Evolutionary conservation across 495 filamentous ascomycete species (phyloP).

Genomic region (Neurospora terricola): DNA sequence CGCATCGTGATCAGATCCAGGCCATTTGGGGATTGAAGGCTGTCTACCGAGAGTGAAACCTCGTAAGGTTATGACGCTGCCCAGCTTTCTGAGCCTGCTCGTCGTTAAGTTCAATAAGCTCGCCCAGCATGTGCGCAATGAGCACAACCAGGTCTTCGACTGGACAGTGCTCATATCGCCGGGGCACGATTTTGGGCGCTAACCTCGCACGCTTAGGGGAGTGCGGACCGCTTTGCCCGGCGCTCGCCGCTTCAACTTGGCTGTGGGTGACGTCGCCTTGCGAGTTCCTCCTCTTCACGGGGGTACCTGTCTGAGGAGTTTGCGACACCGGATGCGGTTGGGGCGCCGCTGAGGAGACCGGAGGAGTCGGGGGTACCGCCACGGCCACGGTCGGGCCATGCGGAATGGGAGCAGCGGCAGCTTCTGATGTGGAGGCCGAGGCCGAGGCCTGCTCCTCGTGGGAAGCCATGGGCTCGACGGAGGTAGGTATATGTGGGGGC

Average conservation of each 20-base stretch:
- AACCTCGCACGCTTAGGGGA: constrained; percentile 39
- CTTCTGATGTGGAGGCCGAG: neutral
- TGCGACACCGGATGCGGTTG: constrained; percentile 26
- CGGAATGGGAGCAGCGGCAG: constrained; percentile 5
- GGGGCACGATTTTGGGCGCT: constrained; percentile 59
- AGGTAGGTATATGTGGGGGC: constrained; percentile 7
- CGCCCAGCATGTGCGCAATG: constrained; percentile 90
- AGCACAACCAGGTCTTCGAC: constrained; percentile 77
- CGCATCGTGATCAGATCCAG: neutral
- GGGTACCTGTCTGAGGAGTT: constrained; percentile 26
- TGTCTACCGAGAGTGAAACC: constrained; percentile 83
- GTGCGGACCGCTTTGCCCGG: constrained; percentile 28
- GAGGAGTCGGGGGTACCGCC: neutral
- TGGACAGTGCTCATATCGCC: constrained; percentile 66
- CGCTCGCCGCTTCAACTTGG: constrained; percentile 1
- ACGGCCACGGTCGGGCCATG: neutral
- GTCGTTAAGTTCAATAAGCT: constrained; percentile 89
- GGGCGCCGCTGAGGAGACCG: constrained; percentile 9
- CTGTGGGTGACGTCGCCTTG: constrained; percentile 41
- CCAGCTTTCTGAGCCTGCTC: constrained; percentile 73
- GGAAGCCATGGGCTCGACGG: constrained; percentile 12
- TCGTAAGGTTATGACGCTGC: constrained; percentile 51
- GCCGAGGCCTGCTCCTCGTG: constrained; percentile 10
- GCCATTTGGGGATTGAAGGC: neutral
- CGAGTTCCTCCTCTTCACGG: constrained; percentile 35